Conservation (phyloP, 2,329 filamentous ascomycete species). For the Alternaria alternata region DNA sequence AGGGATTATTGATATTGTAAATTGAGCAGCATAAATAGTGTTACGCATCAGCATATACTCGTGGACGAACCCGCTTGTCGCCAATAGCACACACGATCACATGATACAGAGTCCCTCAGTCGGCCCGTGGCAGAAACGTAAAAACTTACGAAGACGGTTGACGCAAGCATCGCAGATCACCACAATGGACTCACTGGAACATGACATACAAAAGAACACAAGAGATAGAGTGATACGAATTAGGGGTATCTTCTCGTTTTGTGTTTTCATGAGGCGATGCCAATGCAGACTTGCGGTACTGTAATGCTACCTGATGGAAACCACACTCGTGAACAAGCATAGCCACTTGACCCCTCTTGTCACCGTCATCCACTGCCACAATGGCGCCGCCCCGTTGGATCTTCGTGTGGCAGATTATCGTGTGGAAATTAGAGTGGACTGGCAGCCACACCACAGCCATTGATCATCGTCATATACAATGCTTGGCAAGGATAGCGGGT, state of each 20-base stretch:
- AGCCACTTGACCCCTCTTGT: conserved; percentile 6
- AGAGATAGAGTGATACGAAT: not conserved
- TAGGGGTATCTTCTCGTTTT: not conserved
- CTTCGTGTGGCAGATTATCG: conserved; percentile 3
- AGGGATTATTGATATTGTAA: not conserved
- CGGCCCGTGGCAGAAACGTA: not conserved
- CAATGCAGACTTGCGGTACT: not conserved
- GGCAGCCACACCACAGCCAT: conserved; percentile 18
- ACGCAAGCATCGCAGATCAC: conserved; percentile 13
- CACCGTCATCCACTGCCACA: conserved; percentile 10
- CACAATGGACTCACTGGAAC: not conserved
- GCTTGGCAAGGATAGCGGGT: conserved; percentile 3
- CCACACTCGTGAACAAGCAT: not conserved
- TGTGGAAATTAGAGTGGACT: conserved; percentile 17
- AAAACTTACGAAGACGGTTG: conserved; percentile 3
- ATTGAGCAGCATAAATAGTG: not conserved
- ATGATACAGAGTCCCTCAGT: not conserved
- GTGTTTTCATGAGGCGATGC: not conserved
- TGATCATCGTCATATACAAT: conserved; percentile 6
- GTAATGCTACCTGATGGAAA: not conserved
- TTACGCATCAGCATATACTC: not conserved
- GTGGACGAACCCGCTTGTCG: not conserved
- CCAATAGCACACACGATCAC: not conserved
- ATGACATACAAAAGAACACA: not conserved
- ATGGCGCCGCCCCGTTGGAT: conserved; percentile 2